Conservation (phyloP, 2,329 filamentous ascomycete genomes). For the Raffaelea arxii region DNA sequence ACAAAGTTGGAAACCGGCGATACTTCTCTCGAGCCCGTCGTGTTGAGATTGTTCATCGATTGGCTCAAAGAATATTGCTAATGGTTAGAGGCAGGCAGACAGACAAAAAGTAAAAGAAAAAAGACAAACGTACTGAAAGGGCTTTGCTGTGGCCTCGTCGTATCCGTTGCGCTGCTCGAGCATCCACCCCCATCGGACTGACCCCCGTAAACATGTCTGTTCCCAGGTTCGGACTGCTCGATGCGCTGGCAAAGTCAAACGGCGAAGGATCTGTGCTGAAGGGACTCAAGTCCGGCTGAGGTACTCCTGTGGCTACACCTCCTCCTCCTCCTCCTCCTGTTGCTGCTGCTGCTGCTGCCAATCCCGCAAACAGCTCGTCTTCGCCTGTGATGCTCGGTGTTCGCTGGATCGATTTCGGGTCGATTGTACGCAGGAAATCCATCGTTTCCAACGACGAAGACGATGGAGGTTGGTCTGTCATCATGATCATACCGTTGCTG, state of each 20-base stretch:
- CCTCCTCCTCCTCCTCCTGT: background rate
- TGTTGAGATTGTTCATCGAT: conserved; percentile 38
- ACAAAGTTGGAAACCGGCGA: conserved; percentile 44
- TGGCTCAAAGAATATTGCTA: conserved; percentile 43
- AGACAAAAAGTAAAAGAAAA: background rate
- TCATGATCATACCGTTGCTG: conserved; percentile 10
- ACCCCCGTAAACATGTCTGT: too few relatives aligned
- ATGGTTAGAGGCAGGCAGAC: background rate
- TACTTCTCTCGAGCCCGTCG: conserved; percentile 38
- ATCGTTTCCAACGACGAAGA: conserved; percentile 7
- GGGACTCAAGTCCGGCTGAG: conserved; percentile 10
- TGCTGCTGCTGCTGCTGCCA: conserved; percentile 9
- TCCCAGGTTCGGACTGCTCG: conserved; percentile 41
- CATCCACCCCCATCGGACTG: background rate
- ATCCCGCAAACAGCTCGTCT: conserved; percentile 12
- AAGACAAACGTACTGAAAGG: conserved; percentile 29
- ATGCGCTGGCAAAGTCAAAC: conserved; percentile 45
- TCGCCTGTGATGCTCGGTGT: conserved; percentile 1
- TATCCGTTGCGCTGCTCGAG: conserved; percentile 1
- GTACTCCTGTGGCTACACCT: background rate
- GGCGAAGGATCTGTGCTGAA: conserved; percentile 10
- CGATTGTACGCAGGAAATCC: conserved; percentile 18
- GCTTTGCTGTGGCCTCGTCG: conserved; percentile 26
- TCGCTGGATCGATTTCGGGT: conserved; percentile 22
- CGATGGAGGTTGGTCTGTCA: background rate